Evolutionary conservation across 805 yeast species (phyloP), one percentile per base, ranked within the genome.

Genomic region (Saturnispora ahearnii): DNA sequence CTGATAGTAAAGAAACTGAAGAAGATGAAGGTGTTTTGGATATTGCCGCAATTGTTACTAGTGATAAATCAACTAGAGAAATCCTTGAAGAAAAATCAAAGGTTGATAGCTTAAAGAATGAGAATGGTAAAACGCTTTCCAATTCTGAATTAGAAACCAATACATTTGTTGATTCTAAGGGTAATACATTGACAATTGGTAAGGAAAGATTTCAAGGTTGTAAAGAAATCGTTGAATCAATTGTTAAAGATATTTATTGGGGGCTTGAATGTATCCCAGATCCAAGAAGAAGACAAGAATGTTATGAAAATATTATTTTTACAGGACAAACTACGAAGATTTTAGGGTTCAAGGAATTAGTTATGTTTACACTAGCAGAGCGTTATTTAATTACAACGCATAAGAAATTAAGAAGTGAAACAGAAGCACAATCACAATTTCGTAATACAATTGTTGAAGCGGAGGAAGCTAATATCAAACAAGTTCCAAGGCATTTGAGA

Each of bases 161-260:
- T 64, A 63, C 73, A 6, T 91, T 90, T 61, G 62, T 71, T 30
- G 95, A 86, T 65, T 59, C 65, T 4, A 59, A 59, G n/a, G 84
- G 87, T 4, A 69, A 74, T 45, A 68, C 69, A 49, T 62, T 85
- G n/a, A 70, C 70, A 7, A 79, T 91, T n/a, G 98, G 98, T 2
- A 85, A 82, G 53, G 96, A 89, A 68, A 74, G 98, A 58, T 91
- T 91, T 66, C 82, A 78, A 62, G 98, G 97, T 1, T 71, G 84
- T 34, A 79, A 76, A 43, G 72, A 67, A 22, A 72, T 91, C 48
- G 73, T 91, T 32, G 70, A 67, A 4, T 60, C 62, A 22, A 72
- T 91, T 21, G 74, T 84, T 4, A 68, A 67, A 18, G 74, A 76
- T 2, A 73, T 87, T 2, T 79, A 78, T 44, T 65, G 68, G 29